Percentiles rank a stretch among this genome's conserved stretches.
Conservation (phyloP, 495 filamentous ascomycete genomes). For the Penicillium goetzii region DNA sequence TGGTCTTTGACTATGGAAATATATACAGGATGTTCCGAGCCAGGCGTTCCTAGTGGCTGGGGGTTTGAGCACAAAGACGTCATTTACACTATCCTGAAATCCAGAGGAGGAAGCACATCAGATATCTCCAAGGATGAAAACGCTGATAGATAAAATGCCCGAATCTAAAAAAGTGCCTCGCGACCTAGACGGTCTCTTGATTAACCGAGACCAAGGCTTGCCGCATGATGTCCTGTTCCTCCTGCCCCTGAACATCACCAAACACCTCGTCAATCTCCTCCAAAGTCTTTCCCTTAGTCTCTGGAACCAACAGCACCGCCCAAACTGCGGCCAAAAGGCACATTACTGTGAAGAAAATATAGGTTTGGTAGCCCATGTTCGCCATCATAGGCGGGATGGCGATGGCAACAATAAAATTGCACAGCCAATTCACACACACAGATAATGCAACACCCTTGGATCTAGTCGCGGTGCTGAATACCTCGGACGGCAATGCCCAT, state of each 20-base stretch:
- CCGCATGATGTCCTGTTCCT: conserved; percentile 1
- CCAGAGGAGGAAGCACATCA: background rate
- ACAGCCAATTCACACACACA: conserved; percentile 50
- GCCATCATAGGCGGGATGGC: conserved; percentile 58
- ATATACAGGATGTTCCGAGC: background rate
- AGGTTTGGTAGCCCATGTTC: conserved; percentile 46
- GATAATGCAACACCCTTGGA: conserved; percentile 62
- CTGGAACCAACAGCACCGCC: conserved; percentile 13
- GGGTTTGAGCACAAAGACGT: background rate
- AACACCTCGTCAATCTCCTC: conserved; percentile 20
- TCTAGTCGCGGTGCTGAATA: conserved; percentile 53
- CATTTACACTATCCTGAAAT: background rate
- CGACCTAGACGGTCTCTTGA: background rate
- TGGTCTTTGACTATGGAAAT: background rate
- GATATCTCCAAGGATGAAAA: background rate
- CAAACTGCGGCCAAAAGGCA: conserved; percentile 9
- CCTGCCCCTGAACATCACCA: background rate
- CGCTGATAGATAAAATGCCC: background rate
- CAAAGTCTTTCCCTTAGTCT: conserved; percentile 11
- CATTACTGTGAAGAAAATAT: conserved; percentile 14
- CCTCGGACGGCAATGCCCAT: conserved; percentile 1
- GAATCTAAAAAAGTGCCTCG: background rate
- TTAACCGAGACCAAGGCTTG: background rate
- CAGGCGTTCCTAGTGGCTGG: background rate
- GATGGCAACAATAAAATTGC: conserved; percentile 64